Conservation (phyloP, 2,329 filamentous ascomycete genomes). For the Alternaria gansuensis region DNA sequence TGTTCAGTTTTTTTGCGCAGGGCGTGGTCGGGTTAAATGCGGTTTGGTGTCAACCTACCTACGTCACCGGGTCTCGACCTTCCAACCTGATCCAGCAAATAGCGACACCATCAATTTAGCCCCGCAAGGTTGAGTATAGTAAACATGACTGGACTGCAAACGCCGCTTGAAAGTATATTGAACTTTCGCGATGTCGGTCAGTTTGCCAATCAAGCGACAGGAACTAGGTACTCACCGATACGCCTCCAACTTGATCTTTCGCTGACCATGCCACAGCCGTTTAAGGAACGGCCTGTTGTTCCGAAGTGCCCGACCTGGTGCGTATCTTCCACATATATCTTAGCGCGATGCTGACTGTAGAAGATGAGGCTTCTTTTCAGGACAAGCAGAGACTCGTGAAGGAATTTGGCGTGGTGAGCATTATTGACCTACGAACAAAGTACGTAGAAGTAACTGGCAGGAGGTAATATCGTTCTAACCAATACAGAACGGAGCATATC, state of each 20-base stretch:
- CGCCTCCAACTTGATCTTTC: not conserved
- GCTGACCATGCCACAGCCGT: slow-evolving; percentile 27
- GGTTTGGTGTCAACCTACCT: slow-evolving; percentile 18
- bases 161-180: slow-evolving; percentile 43
- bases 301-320: slow-evolving; percentile 50
- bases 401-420: slow-evolving; percentile 71
- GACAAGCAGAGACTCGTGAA: slow-evolving; percentile 70
- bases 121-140: not conserved
- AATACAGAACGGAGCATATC: slow-evolving; percentile 73
- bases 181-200: slow-evolving; percentile 52
- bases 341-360: slow-evolving; percentile 9
- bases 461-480: slow-evolving; percentile 10
- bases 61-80: slow-evolving; percentile 17
- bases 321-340: not conserved
- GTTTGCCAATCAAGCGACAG: slow-evolving; percentile 39
- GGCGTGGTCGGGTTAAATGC: slow-evolving; percentile 10
- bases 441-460: slow-evolving; percentile 50
- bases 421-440: slow-evolving; percentile 83
- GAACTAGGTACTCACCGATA: slow-evolving; percentile 24
- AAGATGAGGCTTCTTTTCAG: slow-evolving; percentile 73
- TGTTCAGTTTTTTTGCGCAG: too few relatives aligned
- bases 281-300: slow-evolving; percentile 44
- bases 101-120: slow-evolving; percentile 6
- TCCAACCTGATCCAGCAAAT: not conserved
- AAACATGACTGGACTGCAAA: slow-evolving; percentile 22